A percentile compares a stretch with the other conserved stretches of the same genome.
These are phyloP conservation scores for Boeremia exigua DNA, from an alignment of 2,329 filamentous ascomycete species.

Conservation along the genomic window DNA sequence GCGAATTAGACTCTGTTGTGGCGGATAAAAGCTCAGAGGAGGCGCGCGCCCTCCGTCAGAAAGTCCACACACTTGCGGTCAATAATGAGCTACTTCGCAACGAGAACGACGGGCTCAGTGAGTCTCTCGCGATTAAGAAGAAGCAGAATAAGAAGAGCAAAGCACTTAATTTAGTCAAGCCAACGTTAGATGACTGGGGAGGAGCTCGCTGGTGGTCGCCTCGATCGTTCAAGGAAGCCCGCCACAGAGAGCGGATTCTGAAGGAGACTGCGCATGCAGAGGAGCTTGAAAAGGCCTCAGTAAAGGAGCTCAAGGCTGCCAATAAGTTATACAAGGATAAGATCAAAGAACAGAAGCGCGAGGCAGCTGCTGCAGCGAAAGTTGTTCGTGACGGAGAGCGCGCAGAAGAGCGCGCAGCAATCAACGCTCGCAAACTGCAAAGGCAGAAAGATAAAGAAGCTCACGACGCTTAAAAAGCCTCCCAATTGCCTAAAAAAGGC, in stretches of 20 bases:
- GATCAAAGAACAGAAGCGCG: too few species aligned
- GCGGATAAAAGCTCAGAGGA: not conserved
- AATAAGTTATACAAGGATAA: too few species aligned
- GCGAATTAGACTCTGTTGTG: not conserved
- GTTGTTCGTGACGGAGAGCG: too few species aligned
- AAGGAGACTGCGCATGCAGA: not conserved
- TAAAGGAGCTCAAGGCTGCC: too few species aligned
- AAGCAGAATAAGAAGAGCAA: constrained; percentile 2
- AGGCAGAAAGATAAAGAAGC: too few species aligned
- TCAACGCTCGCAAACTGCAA: too few species aligned
- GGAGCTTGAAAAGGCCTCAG: too few species aligned
- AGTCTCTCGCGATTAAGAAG: not conserved
- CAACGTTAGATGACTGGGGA: not conserved
- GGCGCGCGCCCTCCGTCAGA: not conserved
- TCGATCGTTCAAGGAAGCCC: not conserved
- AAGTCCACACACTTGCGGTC: not conserved
- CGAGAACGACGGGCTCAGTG: not conserved
- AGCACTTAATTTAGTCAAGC: not conserved
- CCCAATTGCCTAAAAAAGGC: too few species aligned
- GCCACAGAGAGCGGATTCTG: not conserved
- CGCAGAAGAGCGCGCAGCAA: too few species aligned
- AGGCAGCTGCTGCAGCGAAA: too few species aligned
- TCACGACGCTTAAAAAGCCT: too few species aligned
- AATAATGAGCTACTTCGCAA: not conserved
- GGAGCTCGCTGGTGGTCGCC: not conserved